Base-by-base conservation (phyloP, 352 stramenopile genomes). In the Globisporangium cystogenes region DNA sequence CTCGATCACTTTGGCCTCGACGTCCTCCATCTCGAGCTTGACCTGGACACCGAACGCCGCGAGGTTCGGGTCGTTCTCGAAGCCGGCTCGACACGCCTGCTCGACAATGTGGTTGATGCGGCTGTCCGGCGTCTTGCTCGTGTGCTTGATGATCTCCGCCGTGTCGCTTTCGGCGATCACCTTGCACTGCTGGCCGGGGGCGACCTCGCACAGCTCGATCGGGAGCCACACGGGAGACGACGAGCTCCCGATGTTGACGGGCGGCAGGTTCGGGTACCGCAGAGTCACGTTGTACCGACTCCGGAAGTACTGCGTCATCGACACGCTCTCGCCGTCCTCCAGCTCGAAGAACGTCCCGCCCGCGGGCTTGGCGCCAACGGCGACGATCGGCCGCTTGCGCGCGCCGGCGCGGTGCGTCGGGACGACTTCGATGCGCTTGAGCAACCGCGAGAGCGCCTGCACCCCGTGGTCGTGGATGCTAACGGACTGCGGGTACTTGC, bases 151-250 rank as follows among this genome's bases (percentile, higher is more conserved):
- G 37, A 96, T 92, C 55, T 94, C 77, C 11, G 81, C 77, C 24
- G 82, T 91, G 48, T 96, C 76, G 23, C 76, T 53, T 2, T 94
- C 83, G 27, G 82, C 87, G 21, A 90, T 86, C 43, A 84, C 82
- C 1, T 72, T 39, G 40, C 84, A 87, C 20, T 70, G 70, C 57
- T 96, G 84, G n/a, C 82, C 75, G 0, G 74, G 68, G 0, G 76
- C 68, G 7, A 90, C 76, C 47, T 86, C 65, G 40, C 86, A 96
- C 18, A 94, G 27, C 55, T 96, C 86, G n/a, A 96, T 81, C 16
- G 86, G 83, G 31, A 93, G 44, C 68, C 75, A 96, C 21, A 67
- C 77, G 2, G 69, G 46, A 33, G 68, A 70, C 27, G 62, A 48
- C 53, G 74, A 74, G 29, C 62, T 80, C 11, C 83, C 83, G 2